Evolutionary conservation across 768 basidiomycete genomes (phyloP).

Genomic region (Mycena filopes): DNA sequence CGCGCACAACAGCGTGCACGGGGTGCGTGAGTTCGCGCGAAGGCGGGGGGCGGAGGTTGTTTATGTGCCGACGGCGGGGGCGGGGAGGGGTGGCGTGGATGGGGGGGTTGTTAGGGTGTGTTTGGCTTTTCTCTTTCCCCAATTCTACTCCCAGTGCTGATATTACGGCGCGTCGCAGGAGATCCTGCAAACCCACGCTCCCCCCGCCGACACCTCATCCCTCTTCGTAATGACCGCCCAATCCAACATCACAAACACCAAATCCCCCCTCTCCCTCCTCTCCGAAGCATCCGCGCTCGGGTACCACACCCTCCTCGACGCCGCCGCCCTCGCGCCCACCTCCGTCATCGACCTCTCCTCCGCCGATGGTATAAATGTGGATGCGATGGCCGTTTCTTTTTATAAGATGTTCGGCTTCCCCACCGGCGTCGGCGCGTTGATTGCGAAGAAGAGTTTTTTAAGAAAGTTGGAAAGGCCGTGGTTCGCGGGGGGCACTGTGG

Average conservation of each 20-base stretch:
- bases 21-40: constrained; percentile 77
- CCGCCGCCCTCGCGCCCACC: constrained; percentile 82
- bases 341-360: constrained; percentile 74
- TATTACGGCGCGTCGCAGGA: no score
- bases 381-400: constrained; percentile 86
- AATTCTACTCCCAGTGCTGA: no score
- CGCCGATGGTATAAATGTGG: no score
- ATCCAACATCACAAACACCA: constrained; percentile 84
- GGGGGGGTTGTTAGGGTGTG: constrained; percentile 66
- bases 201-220: constrained; percentile 53
- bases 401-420: constrained; percentile 94
- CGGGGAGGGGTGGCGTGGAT: constrained; percentile 71
- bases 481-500: constrained; percentile 88
- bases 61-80: constrained; percentile 71
- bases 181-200: constrained; percentile 47
- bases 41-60: constrained; percentile 62
- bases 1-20: constrained; percentile 87
- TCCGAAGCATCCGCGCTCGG: constrained; percentile 72
- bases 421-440: constrained; percentile 82
- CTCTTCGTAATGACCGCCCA: constrained; percentile 82
- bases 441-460: constrained; percentile 78
- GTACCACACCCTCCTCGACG: constrained; percentile 79
- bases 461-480: constrained; percentile 72
- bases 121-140: no score
- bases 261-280: constrained; percentile 72